These are phyloP conservation scores for Pyracantha coccinea DNA, from an alignment of 331 rosid genomes.

Conservation along the genomic window DNA sequence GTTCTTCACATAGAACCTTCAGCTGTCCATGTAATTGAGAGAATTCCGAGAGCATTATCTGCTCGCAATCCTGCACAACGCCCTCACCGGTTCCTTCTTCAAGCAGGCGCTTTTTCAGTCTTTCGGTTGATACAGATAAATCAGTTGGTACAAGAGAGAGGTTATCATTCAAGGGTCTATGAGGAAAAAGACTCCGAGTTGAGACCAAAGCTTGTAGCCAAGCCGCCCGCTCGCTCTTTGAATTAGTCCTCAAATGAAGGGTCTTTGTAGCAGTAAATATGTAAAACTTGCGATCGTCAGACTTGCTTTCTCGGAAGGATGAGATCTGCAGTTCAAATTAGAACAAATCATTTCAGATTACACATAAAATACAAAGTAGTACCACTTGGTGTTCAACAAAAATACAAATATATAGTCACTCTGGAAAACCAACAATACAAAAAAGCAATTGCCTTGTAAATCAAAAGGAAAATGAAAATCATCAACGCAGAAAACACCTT, in stretches of 20 bases:
- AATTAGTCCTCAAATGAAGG: constrained; percentile 86
- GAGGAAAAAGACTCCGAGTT: constrained; percentile 55
- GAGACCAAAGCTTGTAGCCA: constrained; percentile 89
- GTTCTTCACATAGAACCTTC: constrained; percentile 53
- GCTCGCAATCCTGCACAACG: constrained; percentile 77
- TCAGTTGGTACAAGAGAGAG: constrained; percentile 49
- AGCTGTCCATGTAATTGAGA: constrained; percentile 56
- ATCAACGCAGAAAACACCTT: background rate
- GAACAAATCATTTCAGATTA: background rate
- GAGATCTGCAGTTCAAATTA: constrained; percentile 51
- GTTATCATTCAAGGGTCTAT: constrained; percentile 27
- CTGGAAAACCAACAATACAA: background rate
- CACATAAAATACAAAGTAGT: background rate
- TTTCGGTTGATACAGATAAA: constrained; percentile 61
- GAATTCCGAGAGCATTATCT: constrained; percentile 81
- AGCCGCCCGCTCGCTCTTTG: constrained; percentile 74
- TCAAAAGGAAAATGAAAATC: background rate
- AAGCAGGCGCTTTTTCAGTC: constrained; percentile 58
- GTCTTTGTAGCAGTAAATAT: constrained; percentile 93
- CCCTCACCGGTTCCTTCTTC: constrained; percentile 70
- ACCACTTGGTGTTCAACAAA: background rate
- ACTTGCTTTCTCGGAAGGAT: constrained; percentile 89
- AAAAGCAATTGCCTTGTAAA: background rate
- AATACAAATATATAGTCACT: background rate
- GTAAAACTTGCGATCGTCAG: constrained; percentile 72